Conservation (phyloP, 148 eudicot genomes). For the Heliamphora exappendiculata region DNA sequence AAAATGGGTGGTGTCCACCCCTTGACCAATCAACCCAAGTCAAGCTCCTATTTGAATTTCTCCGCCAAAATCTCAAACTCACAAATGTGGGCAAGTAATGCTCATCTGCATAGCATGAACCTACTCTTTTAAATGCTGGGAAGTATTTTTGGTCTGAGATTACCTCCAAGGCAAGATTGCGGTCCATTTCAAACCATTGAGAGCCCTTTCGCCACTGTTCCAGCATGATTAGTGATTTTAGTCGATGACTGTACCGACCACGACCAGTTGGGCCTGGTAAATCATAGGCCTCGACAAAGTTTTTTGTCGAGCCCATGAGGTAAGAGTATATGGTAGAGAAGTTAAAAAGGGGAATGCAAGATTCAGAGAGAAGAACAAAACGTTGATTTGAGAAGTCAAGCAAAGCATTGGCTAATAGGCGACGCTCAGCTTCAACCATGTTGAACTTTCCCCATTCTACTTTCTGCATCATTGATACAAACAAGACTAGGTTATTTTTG, state of each 20-base stretch:
- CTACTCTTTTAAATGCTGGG: slow-evolving; percentile 21
- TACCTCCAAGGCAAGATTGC: slow-evolving; percentile 42
- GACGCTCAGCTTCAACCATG: slow-evolving; percentile 75
- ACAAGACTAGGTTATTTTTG: neutral
- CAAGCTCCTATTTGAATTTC: slow-evolving; percentile 49
- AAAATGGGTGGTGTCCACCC: slow-evolving; percentile 53
- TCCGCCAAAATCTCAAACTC: slow-evolving; percentile 25
- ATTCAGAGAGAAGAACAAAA: slow-evolving; percentile 62
- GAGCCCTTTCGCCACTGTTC: slow-evolving; percentile 69
- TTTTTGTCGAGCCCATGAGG: slow-evolving; percentile 35
- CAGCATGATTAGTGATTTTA: slow-evolving; percentile 32
- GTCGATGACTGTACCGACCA: slow-evolving; percentile 36
- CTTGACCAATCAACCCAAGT: slow-evolving; percentile 71
- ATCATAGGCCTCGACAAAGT: slow-evolving; percentile 43
- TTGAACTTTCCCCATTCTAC: slow-evolving; percentile 65
- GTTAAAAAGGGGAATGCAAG: slow-evolving; percentile 72
- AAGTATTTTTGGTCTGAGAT: slow-evolving; percentile 35
- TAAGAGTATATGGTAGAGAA: slow-evolving; percentile 50
- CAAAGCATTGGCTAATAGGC: slow-evolving; percentile 62
- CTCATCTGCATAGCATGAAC: slow-evolving; percentile 57
- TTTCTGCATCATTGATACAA: slow-evolving; percentile 21
- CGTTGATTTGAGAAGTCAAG: slow-evolving; percentile 52
- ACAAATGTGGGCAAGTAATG: slow-evolving; percentile 69
- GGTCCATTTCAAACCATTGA: slow-evolving; percentile 68
- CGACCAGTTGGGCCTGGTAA: slow-evolving; percentile 31